Evolutionary conservation across 176 grass and related monocot genomes (phyloP).

Genomic region (Tillandsia leiboldiana): DNA sequence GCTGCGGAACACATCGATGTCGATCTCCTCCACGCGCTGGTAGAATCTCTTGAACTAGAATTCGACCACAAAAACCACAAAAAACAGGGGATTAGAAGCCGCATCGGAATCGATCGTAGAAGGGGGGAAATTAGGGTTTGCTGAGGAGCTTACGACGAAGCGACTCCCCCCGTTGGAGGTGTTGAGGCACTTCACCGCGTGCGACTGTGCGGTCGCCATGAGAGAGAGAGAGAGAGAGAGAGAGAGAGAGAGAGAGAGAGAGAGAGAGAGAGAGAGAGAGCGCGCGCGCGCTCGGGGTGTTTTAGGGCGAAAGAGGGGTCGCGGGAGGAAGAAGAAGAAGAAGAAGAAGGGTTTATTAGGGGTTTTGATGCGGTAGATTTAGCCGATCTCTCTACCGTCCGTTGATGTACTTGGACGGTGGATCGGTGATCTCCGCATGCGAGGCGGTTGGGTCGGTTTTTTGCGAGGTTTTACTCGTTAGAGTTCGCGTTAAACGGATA

Average conservation of each 20-base stretch:
- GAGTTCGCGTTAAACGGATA: no score
- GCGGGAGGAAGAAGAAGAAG: not conserved
- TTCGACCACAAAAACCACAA: not conserved
- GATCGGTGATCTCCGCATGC: no score
- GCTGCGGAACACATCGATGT: slow-evolving; percentile 77
- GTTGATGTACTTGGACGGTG: no score
- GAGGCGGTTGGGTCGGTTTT: no score
- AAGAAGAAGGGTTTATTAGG: slow-evolving; percentile 28
- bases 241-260: slow-evolving; percentile 9
- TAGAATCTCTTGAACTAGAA: slow-evolving; percentile 90
- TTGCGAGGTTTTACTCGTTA: no score
- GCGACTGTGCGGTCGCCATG: slow-evolving; percentile 54
- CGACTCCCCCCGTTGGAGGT: slow-evolving; percentile 53
- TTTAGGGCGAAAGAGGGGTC: not conserved
- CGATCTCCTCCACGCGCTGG: slow-evolving; percentile 65
- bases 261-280: slow-evolving; percentile 6
- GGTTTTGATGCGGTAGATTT: no score
- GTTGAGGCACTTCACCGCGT: slow-evolving; percentile 74
- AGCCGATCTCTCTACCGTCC: no score
- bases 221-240: slow-evolving; percentile 6
- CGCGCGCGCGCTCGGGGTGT: not conserved
- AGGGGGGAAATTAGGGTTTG: not conserved
- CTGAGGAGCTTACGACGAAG: slow-evolving; percentile 49
- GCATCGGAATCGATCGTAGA: not conserved
- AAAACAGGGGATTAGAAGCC: slow-evolving; percentile 12